A percentile compares a stretch with the other conserved stretches of the same genome.
These are phyloP conservation scores for Penicillium samsonianum DNA, from an alignment of 495 filamentous ascomycete genomes.

Conservation along the genomic window DNA sequence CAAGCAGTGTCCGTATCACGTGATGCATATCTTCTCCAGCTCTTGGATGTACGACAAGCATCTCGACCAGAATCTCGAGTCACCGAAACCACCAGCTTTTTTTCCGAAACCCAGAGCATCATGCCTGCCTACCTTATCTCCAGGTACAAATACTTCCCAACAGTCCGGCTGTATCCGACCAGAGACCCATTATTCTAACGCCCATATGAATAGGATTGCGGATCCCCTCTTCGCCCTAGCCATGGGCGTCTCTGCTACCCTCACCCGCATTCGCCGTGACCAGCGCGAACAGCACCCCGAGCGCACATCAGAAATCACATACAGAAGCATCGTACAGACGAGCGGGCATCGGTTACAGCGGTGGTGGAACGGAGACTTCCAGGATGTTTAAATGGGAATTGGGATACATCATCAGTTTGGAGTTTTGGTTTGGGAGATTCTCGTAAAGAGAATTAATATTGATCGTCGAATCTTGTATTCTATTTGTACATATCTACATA, in stretches of 20 bases:
- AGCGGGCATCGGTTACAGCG: constrained; percentile 38
- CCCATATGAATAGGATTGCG: constrained; percentile 51
- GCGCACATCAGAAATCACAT: constrained; percentile 34
- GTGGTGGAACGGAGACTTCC: constrained; percentile 51
- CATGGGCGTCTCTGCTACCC: constrained; percentile 68
- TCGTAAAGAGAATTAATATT: neutral
- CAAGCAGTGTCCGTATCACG: constrained; percentile 1
- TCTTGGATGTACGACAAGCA: neutral
- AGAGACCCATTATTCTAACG: constrained; percentile 5
- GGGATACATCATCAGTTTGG: neutral
- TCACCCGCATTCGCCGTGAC: constrained; percentile 70
- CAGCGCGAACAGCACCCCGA: constrained; percentile 61
- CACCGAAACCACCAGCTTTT: neutral
- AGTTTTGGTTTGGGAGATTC: neutral
- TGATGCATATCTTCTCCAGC: neutral
- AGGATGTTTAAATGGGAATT: constrained; percentile 26
- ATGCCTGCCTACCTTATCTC: constrained; percentile 48
- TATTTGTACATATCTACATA: neutral
- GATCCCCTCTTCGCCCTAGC: constrained; percentile 87
- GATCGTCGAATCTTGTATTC: neutral
- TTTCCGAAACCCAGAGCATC: neutral
- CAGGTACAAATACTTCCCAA: constrained; percentile 31
- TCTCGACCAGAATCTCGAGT: neutral
- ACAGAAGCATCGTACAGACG: constrained; percentile 30
- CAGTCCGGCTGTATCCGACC: neutral